Base-by-base conservation (phyloP, 306 rosid genomes). In the Ormosia emarginata region DNA sequence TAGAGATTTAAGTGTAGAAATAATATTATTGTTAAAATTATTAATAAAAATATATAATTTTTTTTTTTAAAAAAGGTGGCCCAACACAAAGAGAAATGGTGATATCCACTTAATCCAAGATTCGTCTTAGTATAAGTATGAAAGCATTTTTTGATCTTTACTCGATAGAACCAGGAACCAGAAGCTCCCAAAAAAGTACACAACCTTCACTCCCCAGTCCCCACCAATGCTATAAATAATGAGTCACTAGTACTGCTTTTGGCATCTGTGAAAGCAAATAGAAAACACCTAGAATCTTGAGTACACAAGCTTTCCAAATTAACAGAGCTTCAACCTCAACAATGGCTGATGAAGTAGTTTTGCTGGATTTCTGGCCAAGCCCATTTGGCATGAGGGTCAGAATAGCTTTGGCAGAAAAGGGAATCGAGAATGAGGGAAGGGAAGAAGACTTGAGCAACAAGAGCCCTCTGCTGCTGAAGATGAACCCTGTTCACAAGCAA, bases 351-450 rank as follows among this genome's bases (percentile, higher is more conserved):
- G n/a, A n/a, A n/a, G 80, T 85, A 52, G 30, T 70, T 33, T 70
- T 68, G 12, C 79, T 81, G 67, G 81, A 37, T 67, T 76, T 55
- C 32, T 84, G 87, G 90, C 13, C 67, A 0, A 89, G 87, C 67
- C 79, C 83, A 9, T 89, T 82, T 1, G 86, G 82, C 5, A 84
- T 82, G 78, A 57, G 89, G 66, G 67, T 69, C 8, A 78, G 81
- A 68, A 68, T 84, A 5, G 89, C 87, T 0, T 43, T 89, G 74
- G 89, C 78, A 0, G 85, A 82, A 75, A 82, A 89, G 46, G 89
- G 86, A 7, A 6, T 85, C 8, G 3, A 57, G 1, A 85, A 89
- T 33, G 85, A 82, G 12, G 78, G 61, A 12, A 29, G 39, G 64
- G 90, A 87, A 17, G 79, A n/a, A n/a, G n/a, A n/a, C n/a, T n/a